Evolutionary conservation across 306 rosid genomes (phyloP), one percentile per base, ranked within the genome.

Genomic region (Pachyrhizus erosus): DNA sequence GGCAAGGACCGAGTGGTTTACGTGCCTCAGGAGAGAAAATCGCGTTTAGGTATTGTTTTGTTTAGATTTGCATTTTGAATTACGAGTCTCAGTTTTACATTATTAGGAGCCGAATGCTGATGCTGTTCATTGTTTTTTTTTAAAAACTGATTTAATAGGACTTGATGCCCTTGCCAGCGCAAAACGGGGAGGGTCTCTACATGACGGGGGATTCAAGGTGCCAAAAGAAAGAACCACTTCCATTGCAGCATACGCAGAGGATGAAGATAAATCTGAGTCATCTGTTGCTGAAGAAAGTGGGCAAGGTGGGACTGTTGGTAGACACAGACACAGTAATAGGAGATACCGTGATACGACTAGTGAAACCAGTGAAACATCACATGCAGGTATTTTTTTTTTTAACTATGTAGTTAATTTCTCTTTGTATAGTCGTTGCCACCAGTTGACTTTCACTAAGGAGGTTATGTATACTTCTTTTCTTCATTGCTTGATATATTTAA

Each of bases 141-240:
- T 66, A 14, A 48, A 60, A 9, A 68, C 57, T 72, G 48, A 64
- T 84, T 24, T 82, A 12, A 85, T 76, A 96, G 99, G 99, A 78
- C 93, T 96, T 58, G 99, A 96, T 89, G 80, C 88, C 43, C 95
- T 96, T 26, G 99, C 98, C 18, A 90, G 26, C 76, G 93, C 90
- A 17, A 96, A 92, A 76, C 88, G 97, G 23, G 97, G 78, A n/a
- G 95, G 65, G 69, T 79, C 93, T 81, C 88, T 84, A 43, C 66
- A 12, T 70, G 91, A 87, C 21, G 88, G 77, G 58, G 90, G 89
- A 43, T 96, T 96, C 90, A 96, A 93, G 88, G 87, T 89, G 71
- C 98, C 97, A 0, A 89, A 87, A 85, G 94, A 89, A 61, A 91
- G 86, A 82, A 87, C 83, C 40, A 83, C 78, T 21, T 89, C 94